Evolutionary conservation across 2,329 filamentous ascomycete species (phyloP), one percentile per base, ranked within the genome.

Genomic region (Aotearoamyces nothofagi): DNA sequence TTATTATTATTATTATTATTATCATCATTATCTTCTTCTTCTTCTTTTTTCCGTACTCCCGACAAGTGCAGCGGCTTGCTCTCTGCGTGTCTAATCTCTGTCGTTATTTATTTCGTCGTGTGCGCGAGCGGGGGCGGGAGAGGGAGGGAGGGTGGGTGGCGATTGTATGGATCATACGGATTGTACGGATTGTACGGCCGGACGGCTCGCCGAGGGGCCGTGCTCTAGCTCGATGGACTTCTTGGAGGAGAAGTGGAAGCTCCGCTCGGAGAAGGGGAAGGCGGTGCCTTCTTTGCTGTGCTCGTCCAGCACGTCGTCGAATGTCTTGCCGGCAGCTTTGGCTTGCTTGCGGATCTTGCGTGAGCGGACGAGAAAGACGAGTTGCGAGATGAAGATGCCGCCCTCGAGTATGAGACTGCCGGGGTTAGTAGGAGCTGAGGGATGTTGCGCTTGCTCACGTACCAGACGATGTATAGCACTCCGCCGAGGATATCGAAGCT

Each of bases 401-500:
- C 60, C 48, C 43, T 77, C 72, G 9, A 77, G 56, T 3, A 62
- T 24, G 32, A 69, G 56, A 34, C 68, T 71, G 33, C 13, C 13
- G 8, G 8, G 23, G 8, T 10, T 9, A 8, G 7, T 5, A 3
- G 5, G 13, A 12, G 8, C 8, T 14, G 25, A 25, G 23, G 7
- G 8, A 9, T 25, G 7, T 13, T 10, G 13, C 8, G 7, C 22
- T 15, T 23, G 16, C 23, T 16, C 11, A 48, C 62, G 51, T 53
- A 70, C 66, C 66, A 69, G 5, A 69, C 48, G 28, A 72, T 66
- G 42, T 76, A 77, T 33, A 72, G 46, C 2, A 67, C 55, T 1
- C 69, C 68, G 3, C 69, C 72, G 0, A 76, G 50, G 4, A 69
- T 50, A 41, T 77, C 72, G 39, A 77, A 75, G 2, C 58, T 63